Evolutionary conservation across 257 asterid genomes (phyloP), one percentile per base, ranked within the genome.

Genomic region (Solanum ossicruentum): DNA sequence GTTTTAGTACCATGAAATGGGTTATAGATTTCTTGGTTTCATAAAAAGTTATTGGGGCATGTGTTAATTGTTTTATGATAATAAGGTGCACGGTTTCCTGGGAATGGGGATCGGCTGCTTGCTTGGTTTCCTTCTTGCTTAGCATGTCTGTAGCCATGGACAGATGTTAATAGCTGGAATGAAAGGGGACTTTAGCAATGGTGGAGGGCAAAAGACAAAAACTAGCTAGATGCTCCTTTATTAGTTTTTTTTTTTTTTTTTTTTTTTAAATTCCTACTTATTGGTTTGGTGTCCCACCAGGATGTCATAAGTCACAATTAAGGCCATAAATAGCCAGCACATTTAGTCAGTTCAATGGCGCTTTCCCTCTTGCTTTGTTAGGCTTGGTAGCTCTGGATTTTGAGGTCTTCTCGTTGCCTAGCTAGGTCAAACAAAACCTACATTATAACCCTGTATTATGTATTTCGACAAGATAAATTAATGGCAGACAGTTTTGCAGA

Each of bases 61-160:
- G 77, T 70, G 77, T 32, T 56, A 39, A 84, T 69, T 63, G 61
- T 83, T 80, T 70, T 71, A 15, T 54, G 6, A 55, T 18, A 10
- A 57, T 57, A 18, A 57, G 26, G 12, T 18, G 65, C 65, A 57
- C 65, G 65, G 65, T 57, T 67, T 36, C 23, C 49, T 67, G 15
- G 51, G 49, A 67, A 67, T 67, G 77, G 81, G 89, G 87, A 84
- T 86, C 83, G 83, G 86, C 84, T 36, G 3, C 36, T 67, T 67
- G 78, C 39, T 69, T 83, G 89, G 88, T 89, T 89, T 89, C 90
- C 89, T 75, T 66, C 63, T 66, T 81, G 83, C 84, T 75, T 86
- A 83, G 85, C 91, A 89, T 91, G 88, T 71, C 83, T 41, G 58
- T 67, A 3, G 73, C 77, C 77, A 67, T 67, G 36, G 86, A 84